These are phyloP conservation scores for Gynandropsis gynandra DNA, from an alignment of 345 rosid genomes.

Conservation along the genomic window DNA sequence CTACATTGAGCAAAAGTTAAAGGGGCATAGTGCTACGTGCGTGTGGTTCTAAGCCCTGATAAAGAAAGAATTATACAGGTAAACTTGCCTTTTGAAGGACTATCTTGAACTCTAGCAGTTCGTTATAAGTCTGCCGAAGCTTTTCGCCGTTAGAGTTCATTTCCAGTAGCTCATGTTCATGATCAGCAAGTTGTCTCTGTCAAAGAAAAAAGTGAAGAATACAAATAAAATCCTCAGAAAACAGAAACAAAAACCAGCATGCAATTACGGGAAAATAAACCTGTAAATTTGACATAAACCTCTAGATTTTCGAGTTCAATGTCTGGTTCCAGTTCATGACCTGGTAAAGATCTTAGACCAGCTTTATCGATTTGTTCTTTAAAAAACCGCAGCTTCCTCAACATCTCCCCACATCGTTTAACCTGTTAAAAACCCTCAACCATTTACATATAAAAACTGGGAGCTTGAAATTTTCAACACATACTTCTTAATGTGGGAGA, in stretches of 20 bases:
- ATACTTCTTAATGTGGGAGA: background rate
- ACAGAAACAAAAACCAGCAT: background rate
- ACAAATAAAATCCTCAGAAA: conserved; percentile 2
- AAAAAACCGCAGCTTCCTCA: conserved; percentile 78
- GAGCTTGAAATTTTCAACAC: conserved; percentile 11
- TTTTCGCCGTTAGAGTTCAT: conserved; percentile 90
- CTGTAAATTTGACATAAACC: conserved; percentile 35
- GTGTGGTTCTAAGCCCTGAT: conserved; percentile 4
- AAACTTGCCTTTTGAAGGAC: conserved; percentile 73
- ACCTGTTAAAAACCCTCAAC: conserved; percentile 44
- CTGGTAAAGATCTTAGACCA: conserved; percentile 57
- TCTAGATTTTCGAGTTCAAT: conserved; percentile 80
- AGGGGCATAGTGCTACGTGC: too few relatives aligned
- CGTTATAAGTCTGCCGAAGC: conserved; percentile 80
- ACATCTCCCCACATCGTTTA: conserved; percentile 94
- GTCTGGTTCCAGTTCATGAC: conserved; percentile 59
- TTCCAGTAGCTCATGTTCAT: conserved; percentile 85
- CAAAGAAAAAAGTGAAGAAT: conserved; percentile 23
- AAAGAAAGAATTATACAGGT: conserved; percentile 11
- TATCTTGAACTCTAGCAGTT: conserved; percentile 87
- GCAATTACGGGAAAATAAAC: background rate
- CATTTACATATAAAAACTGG: conserved; percentile 17
- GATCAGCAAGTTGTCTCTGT: conserved; percentile 81
- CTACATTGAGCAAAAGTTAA: background rate
- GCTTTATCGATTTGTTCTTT: conserved; percentile 93